Base-by-base conservation (phyloP, 2,329 filamentous ascomycete species). In the Phoma herbarum region DNA sequence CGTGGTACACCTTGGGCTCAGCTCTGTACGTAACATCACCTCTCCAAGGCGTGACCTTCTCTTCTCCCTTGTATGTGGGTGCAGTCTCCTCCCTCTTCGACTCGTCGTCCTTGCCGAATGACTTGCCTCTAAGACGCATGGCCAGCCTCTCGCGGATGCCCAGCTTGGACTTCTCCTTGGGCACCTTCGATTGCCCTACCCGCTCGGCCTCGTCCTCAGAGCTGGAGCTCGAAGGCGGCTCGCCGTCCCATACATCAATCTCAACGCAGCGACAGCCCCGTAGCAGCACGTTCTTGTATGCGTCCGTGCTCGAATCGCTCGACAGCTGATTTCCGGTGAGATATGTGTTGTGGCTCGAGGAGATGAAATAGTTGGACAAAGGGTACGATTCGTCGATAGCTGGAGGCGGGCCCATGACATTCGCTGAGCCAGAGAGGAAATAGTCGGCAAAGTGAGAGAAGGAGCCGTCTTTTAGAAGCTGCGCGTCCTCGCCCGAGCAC, bases 311-410 rank as follows among this genome's bases (percentile, higher is more conserved):
- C 59, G 91, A 90, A 59, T 87, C 86, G 45, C 92, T 92, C 60
- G 87, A 88, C 39, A 95, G 83, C 77, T 97, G 94, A 69, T 96
- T 93, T 2, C 93, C 93, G 2, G 89, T 88, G 41, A 97, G 82
- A 75, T 97, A 97, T 0, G 93, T 97, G 75, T 97, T 97, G 81
- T 97, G 93, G 72, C 92, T 97, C 66, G 92, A 96, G 62, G 90
- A 96, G 75, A 97, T 93, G 76, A 92, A 97, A 80, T 97, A 97
- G 74, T 96, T 92, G 45, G 90, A 91, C 57, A 96, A 83, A 4
- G 92, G 90, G 51, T 85, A 86, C 0, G 84, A 84, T 29, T 87
- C 74, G 71, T 93, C 89, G 82, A 62, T 78, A 70, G 28, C 79
- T 67, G 22, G 76, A 57, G 8, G 78, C 75, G 22, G 78, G 73